Evolutionary conservation across 306 rosid genomes (phyloP).

Genomic region (Quercus engelmannii): DNA sequence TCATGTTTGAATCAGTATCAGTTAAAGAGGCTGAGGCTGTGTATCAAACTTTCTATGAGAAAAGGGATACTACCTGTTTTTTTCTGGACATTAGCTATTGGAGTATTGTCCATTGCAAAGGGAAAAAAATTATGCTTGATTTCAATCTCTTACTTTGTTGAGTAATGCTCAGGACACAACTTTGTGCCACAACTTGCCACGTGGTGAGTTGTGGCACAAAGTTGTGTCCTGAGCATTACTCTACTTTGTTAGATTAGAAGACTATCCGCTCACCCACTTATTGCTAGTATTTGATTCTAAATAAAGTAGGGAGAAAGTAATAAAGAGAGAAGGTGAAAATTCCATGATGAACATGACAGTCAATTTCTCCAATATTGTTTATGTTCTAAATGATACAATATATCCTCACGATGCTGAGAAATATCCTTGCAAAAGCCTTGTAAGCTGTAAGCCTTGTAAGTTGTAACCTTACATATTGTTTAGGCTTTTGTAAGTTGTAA

Average conservation of each 20-base stretch:
- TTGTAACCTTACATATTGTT: too few species aligned
- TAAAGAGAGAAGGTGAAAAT: background rate
- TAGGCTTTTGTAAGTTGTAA: too few species aligned
- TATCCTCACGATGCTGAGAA: background rate
- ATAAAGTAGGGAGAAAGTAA: background rate
- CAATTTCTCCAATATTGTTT: constrained; percentile 25
- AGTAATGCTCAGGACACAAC: too few species aligned
- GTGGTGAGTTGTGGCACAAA: too few species aligned
- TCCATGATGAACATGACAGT: constrained; percentile 21
- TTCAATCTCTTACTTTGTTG: background rate
- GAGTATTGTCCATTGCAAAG: background rate
- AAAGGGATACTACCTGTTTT: background rate
- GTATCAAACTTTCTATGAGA: background rate
- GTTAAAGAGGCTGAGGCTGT: background rate
- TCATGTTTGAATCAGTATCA: background rate
- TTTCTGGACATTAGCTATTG: background rate
- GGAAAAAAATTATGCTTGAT: background rate
- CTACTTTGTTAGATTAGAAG: background rate
- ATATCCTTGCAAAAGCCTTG: background rate
- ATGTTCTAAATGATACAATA: background rate
- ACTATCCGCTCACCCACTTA: constrained; percentile 1
- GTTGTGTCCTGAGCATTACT: too few species aligned
- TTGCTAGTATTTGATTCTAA: background rate
- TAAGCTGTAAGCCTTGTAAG: background rate
- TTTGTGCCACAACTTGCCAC: too few species aligned